Evolutionary conservation across 352 stramenopile species (phyloP).

Genomic region (Pythium grandisporangium): DNA sequence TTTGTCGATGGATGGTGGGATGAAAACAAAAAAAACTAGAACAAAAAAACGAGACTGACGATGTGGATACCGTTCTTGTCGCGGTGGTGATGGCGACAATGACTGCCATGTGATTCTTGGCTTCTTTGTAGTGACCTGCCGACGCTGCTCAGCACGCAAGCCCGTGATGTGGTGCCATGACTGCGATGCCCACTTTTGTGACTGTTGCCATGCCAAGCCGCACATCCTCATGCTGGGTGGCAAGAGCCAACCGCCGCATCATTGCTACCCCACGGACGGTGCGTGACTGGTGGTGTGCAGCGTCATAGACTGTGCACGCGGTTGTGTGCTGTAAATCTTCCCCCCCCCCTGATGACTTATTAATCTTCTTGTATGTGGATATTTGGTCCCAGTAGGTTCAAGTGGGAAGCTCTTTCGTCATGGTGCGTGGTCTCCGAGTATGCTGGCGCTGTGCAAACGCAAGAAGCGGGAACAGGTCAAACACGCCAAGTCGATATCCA

Average conservation of each 20-base stretch:
- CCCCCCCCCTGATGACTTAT: too few relatives aligned
- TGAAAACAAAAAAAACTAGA: too few relatives aligned
- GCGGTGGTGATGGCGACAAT: too few relatives aligned
- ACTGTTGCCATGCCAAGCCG: constrained; percentile 34
- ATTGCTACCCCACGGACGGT: constrained; percentile 48
- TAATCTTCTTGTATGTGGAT: too few relatives aligned
- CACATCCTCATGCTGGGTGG: constrained; percentile 37
- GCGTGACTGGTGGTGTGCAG: not conserved
- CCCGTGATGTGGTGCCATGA: constrained; percentile 56
- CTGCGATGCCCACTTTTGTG: constrained; percentile 58
- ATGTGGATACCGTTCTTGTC: too few relatives aligned
- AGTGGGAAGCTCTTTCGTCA: constrained; percentile 40
- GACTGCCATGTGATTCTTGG: too few relatives aligned
- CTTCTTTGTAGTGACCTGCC: constrained; percentile 25
- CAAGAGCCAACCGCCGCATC: constrained; percentile 18
- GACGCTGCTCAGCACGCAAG: constrained; percentile 20
- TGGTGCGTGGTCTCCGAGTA: constrained; percentile 27
- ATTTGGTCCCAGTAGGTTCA: constrained; percentile 4
- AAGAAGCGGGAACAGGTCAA: constrained; percentile 1
- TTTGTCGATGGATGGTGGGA: not conserved
- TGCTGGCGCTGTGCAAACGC: constrained; percentile 21
- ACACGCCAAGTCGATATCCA: not conserved
- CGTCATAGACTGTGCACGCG: not conserved
- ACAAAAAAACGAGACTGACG: too few relatives aligned
- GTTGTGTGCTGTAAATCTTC: not conserved